Percentiles rank a stretch among this genome's conserved stretches.
Conservation (phyloP, 345 rosid species). For the Eucalyptus tenuipes region DNA sequence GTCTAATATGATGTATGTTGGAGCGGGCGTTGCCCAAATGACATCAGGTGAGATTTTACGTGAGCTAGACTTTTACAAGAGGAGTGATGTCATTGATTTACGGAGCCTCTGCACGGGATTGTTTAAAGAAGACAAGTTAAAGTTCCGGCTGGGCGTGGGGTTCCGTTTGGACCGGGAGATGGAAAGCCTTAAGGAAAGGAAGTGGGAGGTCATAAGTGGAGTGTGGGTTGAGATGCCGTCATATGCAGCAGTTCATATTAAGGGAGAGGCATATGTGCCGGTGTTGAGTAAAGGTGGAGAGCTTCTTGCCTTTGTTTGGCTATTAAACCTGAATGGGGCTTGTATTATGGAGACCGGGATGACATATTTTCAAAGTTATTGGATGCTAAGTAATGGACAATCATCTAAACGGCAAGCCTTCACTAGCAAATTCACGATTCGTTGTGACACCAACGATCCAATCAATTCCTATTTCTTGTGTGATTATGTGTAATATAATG, state of each 20-base stretch:
- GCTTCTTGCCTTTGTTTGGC: neutral
- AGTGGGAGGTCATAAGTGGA: neutral
- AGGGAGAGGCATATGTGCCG: neutral
- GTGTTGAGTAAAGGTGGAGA: neutral
- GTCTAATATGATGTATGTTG: neutral
- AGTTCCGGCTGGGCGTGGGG: neutral
- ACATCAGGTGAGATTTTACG: neutral
- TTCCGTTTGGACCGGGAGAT: neutral
- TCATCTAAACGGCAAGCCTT: no score
- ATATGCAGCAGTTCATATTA: neutral
- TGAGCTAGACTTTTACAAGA: no score
- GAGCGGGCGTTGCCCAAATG: neutral
- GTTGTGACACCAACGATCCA: neutral
- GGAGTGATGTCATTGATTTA: no score
- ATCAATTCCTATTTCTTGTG: no score
- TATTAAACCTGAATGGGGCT: neutral
- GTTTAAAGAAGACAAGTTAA: no score
- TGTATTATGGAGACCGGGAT: accelerated
- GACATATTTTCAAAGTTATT: no score
- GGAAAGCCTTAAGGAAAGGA: neutral
- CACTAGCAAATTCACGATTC: neutral
- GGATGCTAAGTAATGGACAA: no score
- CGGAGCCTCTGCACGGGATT: neutral
- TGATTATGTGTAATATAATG: neutral
- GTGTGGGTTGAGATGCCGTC: neutral